Base-by-base conservation (phyloP, 768 basidiomycete species). In the Fistulinella prunicolor region DNA sequence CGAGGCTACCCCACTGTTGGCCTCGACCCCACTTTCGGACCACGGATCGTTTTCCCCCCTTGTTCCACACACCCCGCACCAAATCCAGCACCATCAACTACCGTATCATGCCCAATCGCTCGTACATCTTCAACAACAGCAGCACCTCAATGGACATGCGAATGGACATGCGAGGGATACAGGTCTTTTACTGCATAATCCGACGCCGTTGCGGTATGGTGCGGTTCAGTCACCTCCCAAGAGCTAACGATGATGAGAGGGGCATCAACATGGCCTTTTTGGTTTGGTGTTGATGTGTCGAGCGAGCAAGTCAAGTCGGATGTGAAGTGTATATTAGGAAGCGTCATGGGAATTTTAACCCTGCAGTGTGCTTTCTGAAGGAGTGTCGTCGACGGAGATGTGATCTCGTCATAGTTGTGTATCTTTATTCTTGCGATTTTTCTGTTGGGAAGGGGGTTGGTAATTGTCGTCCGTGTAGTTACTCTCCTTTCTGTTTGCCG, bases 1-100 rank as follows among this genome's bases (percentile, higher is more conserved):
- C 10, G 75, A 78, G 41, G 65, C 64, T 4, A 64, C 67, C 17
- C 74, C 77, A 1, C 55, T 74, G 8, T 49, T 78, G 16, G 10
- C 54, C 1, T 16, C 61, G 4, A 51, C 38, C 0, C 54, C 60
- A 0, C 24, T 55, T 19, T 17, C 51, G 8, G 60, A 51, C 3
- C 42, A 48, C 12, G 10, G 32, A 14, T 46, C 59, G n/a, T 58
- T 44, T 38, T 42, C 49, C 20, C 8, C 41, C 0, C 36, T 42
- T 2, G 17, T 51, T n/a, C 50, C 59, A 17, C 59, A 44, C 0
- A 58, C 56, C 10, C 55, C 55, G 3, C 46, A 55, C 24, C 49
- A 61, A 8, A 48, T 59, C 1, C 53, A 52, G 9, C 50, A 59
- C 21, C 56, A 46, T 8, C 58, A 59, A 9, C 3, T 57, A 5